Evolutionary conservation across 441 rosid species (phyloP).

Genomic region (Adansonia rubrostipa): DNA sequence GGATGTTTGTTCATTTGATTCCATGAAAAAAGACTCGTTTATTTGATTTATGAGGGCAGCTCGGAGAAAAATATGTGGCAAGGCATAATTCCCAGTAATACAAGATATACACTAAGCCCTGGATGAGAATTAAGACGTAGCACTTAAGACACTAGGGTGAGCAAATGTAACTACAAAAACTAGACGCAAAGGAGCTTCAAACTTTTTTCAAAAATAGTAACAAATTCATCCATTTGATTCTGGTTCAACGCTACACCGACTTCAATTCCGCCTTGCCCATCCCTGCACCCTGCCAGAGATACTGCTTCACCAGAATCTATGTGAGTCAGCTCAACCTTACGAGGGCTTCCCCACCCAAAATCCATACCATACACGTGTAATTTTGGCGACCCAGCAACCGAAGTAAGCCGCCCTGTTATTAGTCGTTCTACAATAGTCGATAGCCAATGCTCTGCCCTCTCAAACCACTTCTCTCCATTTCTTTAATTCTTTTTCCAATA

Average conservation of each 20-base stretch:
- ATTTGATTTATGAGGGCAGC: no score
- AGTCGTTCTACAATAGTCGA: not conserved
- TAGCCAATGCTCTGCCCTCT: constrained; percentile 26
- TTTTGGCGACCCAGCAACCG: constrained; percentile 44
- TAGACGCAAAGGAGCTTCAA: constrained; percentile 13
- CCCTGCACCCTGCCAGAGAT: constrained; percentile 31
- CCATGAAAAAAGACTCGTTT: no score
- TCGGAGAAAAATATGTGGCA: no score
- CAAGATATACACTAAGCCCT: not conserved
- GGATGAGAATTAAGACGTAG: not conserved
- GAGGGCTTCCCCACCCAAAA: constrained; percentile 59
- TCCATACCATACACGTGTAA: constrained; percentile 41
- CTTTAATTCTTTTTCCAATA: constrained; percentile 36
- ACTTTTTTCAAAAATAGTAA: constrained; percentile 19
- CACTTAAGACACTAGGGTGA: not conserved
- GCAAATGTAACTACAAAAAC: not conserved
- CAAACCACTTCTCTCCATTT: constrained; percentile 30
- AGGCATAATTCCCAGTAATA: no score
- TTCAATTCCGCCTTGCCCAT: constrained; percentile 45
- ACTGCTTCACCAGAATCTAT: constrained; percentile 33
- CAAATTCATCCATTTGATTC: constrained; percentile 36
- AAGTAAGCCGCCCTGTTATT: constrained; percentile 10
- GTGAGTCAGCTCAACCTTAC: constrained; percentile 35
- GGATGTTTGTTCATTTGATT: no score
- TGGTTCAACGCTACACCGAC: constrained; percentile 37